Base-by-base conservation (phyloP, 2,329 filamentous ascomycete genomes). In the Incumbomyces lentus region DNA sequence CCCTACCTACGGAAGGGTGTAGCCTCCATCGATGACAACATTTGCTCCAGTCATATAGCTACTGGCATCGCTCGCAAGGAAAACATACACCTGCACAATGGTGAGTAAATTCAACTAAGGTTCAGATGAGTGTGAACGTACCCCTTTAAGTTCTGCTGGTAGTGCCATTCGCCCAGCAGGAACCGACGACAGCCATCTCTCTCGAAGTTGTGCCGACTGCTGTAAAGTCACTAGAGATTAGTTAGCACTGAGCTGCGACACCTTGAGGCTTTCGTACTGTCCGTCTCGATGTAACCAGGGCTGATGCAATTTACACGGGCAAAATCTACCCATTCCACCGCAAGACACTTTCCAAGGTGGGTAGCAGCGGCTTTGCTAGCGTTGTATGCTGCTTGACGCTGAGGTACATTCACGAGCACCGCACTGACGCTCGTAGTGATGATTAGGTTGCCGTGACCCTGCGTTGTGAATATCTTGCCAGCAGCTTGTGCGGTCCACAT, bases 151-250 rank as follows among this genome's bases (percentile, higher is more conserved):
- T 8, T 26, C 22, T 26, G 22, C 22, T 5, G 22, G 22, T 26
- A 26, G 4, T 26, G 22, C 22, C 22, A 26, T 26, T 26, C 22
- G 22, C 8, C 22, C 5, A 8, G 22, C 22, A 5, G 22, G 34
- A 18, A 36, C n/a, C n/a, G n/a, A 36, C 10, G n/a, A 92, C 82
- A 60, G 81, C 74, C 65, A 87, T 84, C 33, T 95, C 77, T 46
- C 90, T 86, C 16, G 88, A 87, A 65, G 93, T 92, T 49, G 94
- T 86, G 52, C 90, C 84, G 22, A 95, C 77, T 57, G 95, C 95
- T 72, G 3, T 16, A 22, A 40, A 38, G 10, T 18, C 18, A 48
- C n/a, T n/a, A 26, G 22, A 8, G 22, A 26, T 26, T 26, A 26
- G 22, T 26, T 26, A 26, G 22, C 8, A 26, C 22, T 4, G 22